Percentiles rank a stretch among this genome's conserved stretches.
Conservation (phyloP, 352 stramenopile species). For the Phytophthora pluvialis region DNA sequence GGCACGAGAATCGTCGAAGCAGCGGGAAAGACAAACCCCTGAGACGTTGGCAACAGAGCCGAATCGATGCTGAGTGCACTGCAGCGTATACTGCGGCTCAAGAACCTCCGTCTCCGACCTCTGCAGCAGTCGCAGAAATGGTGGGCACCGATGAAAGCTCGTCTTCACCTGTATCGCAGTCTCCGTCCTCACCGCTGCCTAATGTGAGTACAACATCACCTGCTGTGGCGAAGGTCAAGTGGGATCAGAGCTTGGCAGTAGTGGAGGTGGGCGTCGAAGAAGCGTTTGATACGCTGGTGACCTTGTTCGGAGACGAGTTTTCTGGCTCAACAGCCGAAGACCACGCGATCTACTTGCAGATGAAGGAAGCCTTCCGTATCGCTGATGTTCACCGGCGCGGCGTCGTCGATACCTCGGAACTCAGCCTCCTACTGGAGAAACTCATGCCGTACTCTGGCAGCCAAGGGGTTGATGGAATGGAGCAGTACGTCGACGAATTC, state of each 20-base stretch:
- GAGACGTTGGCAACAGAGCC: conserved; percentile 35
- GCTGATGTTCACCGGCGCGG: conserved; percentile 68
- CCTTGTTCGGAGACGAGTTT: conserved; percentile 73
- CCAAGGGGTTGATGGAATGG: conserved; percentile 50
- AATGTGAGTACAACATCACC: conserved; percentile 34
- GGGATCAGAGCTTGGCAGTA: conserved; percentile 50
- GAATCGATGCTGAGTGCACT: conserved; percentile 42
- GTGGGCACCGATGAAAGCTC: conserved; percentile 12
- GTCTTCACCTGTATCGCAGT: conserved; percentile 2
- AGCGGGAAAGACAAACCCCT: conserved; percentile 38
- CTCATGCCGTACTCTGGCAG: conserved; percentile 61
- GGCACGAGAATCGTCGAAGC: conserved; percentile 53
- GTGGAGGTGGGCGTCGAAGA: conserved; percentile 56
- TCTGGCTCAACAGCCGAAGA: conserved; percentile 55
- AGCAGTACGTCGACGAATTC: conserved; percentile 80
- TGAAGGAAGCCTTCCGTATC: conserved; percentile 78
- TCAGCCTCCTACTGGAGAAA: conserved; percentile 67
- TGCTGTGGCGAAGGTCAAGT: conserved; percentile 40
- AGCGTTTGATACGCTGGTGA: conserved; percentile 62
- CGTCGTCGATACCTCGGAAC: conserved; percentile 63
- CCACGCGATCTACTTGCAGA: conserved; percentile 76
- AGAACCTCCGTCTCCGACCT: conserved; percentile 32
- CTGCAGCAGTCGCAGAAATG: conserved; percentile 22
- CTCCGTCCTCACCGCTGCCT: conserved; percentile 28
- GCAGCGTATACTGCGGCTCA: conserved; percentile 42